Evolutionary conservation across 495 filamentous ascomycete genomes (phyloP), one percentile per base, ranked within the genome.

Genomic region (Penicillium daleae): DNA sequence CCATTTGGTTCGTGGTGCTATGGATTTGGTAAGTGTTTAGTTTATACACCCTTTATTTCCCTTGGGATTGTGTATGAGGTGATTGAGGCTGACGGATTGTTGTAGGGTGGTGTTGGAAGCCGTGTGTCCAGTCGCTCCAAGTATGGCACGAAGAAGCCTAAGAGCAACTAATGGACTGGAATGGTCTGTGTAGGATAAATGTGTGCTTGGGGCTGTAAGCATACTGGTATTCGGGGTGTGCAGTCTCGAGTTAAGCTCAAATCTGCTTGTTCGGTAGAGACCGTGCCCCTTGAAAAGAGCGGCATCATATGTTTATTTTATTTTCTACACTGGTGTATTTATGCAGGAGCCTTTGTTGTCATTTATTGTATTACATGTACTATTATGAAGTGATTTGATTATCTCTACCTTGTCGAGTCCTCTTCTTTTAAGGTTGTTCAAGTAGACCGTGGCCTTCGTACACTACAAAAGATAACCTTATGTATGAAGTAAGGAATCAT

Each of bases 131-230:
- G 89, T 73, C 85, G 95, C 70, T 96, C 92, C 59, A 99, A 99
- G 81, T 99, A 96, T 69, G 95, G 95, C 61, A 96, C 96, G 15
- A 99, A 99, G 88, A 98, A 97, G 80, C 94, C 95, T 1, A 97
- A 97, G 87, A 86, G 64, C 67, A 78, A 78, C 42, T 81, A 77
- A 63, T 33, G 10, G 33, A 31, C 15, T 49, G 48, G 24, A 26
- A n/a, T 29, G 31, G 31, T 13, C 21, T 49, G 33, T 62, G 61
- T 50, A 39, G 19, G 61, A 51, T 51, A 59, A 22, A 39, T 26
- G 39, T 44, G 21, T 13, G 24, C 29, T 27, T 12, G 24, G 29
- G 46, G 42, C 17, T 9, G 24, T 24, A 29, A 17, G 46, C 15
- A 50, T 19, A 46, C 21, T 50, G 46, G 46, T 12, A 50, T 50